Percentiles rank a stretch among this genome's conserved stretches.
phyloP scores from a whole-genome alignment of 1,139 yeast species.

The Yamadazyma songkhlaensis region DNA sequence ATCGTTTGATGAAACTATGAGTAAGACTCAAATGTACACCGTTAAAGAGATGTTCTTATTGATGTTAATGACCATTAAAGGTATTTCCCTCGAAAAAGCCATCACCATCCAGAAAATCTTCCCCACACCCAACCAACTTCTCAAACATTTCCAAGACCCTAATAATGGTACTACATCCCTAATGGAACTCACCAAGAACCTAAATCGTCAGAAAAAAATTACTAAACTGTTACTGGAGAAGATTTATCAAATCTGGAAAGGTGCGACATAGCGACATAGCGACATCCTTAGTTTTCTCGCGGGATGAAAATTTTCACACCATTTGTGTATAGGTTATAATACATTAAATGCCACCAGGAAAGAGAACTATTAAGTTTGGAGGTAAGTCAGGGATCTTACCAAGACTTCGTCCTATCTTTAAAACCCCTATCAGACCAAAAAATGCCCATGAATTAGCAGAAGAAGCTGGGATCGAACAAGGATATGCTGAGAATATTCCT shows the following conservation, averaged over 20 bases:
- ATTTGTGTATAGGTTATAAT: too few relatives aligned
- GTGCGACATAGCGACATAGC: constrained; percentile 1
- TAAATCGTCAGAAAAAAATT: constrained; percentile 61
- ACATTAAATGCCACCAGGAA: constrained; percentile 19
- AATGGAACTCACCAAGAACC: constrained; percentile 41
- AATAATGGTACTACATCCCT: constrained; percentile 24
- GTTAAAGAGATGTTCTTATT: constrained; percentile 72
- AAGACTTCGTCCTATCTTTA: constrained; percentile 67
- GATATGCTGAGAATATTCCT: constrained; percentile 73
- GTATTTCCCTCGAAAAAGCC: constrained; percentile 85
- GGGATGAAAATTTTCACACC: constrained; percentile 1
- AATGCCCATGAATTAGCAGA: constrained; percentile 30
- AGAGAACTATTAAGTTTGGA: constrained; percentile 49
- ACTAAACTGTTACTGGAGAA: constrained; percentile 59
- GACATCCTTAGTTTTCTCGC: too few relatives aligned
- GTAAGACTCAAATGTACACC: constrained; percentile 69
- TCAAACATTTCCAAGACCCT: constrained; percentile 16
- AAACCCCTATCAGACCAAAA: constrained; percentile 57
- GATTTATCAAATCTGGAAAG: constrained; percentile 63
- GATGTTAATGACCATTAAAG: constrained; percentile 76
- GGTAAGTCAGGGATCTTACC: constrained; percentile 88
- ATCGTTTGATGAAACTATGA: constrained; percentile 66
- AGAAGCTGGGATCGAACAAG: constrained; percentile 51
- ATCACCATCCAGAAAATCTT: constrained; percentile 64
- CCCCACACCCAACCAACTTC: constrained; percentile 59